These are phyloP conservation scores for Tetracentron sinense DNA, from an alignment of 164 flowering plant species.

Conservation along the genomic window DNA sequence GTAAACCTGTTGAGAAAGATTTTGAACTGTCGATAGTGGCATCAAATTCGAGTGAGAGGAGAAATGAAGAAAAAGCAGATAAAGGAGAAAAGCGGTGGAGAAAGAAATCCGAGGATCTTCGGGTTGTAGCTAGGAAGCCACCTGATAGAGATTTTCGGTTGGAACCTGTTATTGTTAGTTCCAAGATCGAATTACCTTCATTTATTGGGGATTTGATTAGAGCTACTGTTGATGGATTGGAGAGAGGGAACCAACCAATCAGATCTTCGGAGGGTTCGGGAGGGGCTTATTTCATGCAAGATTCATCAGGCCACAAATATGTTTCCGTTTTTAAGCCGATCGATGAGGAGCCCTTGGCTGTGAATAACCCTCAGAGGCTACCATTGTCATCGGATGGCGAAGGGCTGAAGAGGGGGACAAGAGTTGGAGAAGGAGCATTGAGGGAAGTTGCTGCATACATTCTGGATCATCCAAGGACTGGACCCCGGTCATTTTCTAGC, in stretches of 20 bases:
- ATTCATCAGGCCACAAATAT: conserved; percentile 35
- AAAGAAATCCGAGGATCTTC: conserved; percentile 13
- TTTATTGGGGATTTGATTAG: conserved; percentile 38
- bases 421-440: conserved; percentile 73
- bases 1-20: conserved; percentile 43
- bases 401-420: conserved; percentile 75
- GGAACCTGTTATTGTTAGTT: conserved; percentile 48
- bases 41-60: conserved; percentile 18
- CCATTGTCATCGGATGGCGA: conserved; percentile 58
- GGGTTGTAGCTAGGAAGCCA: conserved; percentile 21
- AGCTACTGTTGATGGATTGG: conserved; percentile 52
- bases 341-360: conserved; percentile 81
- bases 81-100: conserved; percentile 10
- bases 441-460: conserved; percentile 77
- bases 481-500: conserved; percentile 27
- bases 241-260: conserved; percentile 48
- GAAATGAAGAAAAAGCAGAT: conserved; percentile 12
- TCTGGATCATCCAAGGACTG: conserved; percentile 62
- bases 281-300: conserved; percentile 71
- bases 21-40: conserved; percentile 54
- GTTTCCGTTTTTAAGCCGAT: conserved; percentile 67
- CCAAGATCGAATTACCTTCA: conserved; percentile 27
- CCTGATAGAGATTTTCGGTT: conserved; percentile 34
- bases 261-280: conserved; percentile 69
- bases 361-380: conserved; percentile 57